Conservation (phyloP, 257 asterid species). For the Craterostigma plantagineum region DNA sequence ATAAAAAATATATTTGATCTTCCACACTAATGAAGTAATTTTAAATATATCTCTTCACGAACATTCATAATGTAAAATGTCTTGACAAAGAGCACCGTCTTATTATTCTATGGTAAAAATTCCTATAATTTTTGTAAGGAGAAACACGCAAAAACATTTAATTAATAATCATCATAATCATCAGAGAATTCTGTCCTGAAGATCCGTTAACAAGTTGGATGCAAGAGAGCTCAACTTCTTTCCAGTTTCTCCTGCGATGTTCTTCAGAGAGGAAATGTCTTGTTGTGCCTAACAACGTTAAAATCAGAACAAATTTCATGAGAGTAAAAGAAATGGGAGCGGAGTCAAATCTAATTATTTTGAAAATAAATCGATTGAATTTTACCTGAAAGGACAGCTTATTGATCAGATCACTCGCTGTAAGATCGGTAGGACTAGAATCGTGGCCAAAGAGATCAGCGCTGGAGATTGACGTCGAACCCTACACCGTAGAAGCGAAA, state of each 20-base stretch:
- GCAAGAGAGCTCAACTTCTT: conserved; percentile 71
- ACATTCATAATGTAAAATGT: not conserved
- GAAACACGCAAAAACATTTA: not conserved
- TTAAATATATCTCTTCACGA: not conserved
- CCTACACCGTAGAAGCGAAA: conserved; percentile 29
- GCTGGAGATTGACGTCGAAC: conserved; percentile 83
- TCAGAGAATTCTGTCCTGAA: conserved; percentile 90
- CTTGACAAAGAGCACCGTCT: not conserved
- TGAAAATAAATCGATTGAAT: not conserved
- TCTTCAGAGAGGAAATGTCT: conserved; percentile 76
- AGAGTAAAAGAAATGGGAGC: not conserved
- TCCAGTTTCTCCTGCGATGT: conserved; percentile 95
- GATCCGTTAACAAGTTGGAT: conserved; percentile 55
- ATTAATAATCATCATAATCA: too few relatives aligned
- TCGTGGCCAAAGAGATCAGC: conserved; percentile 77
- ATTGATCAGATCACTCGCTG: conserved; percentile 71
- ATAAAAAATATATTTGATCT: too few relatives aligned
- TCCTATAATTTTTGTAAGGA: not conserved
- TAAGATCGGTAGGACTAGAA: conserved; percentile 25
- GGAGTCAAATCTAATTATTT: not conserved
- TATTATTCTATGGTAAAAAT: not conserved
- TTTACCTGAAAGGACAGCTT: conserved; percentile 90
- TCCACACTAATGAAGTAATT: too few relatives aligned
- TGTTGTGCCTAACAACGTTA: conserved; percentile 60
- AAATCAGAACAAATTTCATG: not conserved